Evolutionary conservation across 495 filamentous ascomycete genomes (phyloP), one percentile per base, ranked within the genome.

Genomic region (Aspergillus conjunctus): DNA sequence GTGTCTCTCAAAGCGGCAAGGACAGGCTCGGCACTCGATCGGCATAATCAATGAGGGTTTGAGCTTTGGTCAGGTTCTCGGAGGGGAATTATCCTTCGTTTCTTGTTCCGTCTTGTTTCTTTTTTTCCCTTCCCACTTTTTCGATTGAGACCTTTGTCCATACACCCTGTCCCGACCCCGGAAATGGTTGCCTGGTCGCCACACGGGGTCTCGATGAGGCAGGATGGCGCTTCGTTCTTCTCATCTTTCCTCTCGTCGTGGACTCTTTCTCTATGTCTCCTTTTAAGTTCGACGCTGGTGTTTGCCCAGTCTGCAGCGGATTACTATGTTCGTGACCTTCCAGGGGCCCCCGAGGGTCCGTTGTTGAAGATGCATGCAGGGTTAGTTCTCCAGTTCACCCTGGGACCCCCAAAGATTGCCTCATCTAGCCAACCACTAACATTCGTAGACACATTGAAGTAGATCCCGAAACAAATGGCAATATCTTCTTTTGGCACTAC

Each of bases 401-500:
- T n/a, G n/a, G n/a, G n/a, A n/a, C 41, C 43, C 54, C 52, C 44
- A 17, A 21, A 48, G 18, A 6, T 21, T 4, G 18, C 44, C 45
- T 41, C 34, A 51, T 54, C 30, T 43, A 1, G 5, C 15, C 21
- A 46, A 20, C 51, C 11, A 9, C 33, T 20, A 17, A 44, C 12
- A 26, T 11, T 55, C n/a, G 18, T 18, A 96, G 93, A 18, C 95
- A 97, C 69, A 88, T 98, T 73, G 92, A 96, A 73, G 85, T 98
- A 67, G 88, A 89, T 58, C 80, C 87, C 8, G 84, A 89, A 58
- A 82, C 85, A 66, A 91, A 97, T 73, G 93, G 93, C 55, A 93
- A 98, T 73, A 77, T 98, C 2, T 98, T 97, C 81, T 98, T 98
- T 78, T 98, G 94, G 94, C 91, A 96, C 68, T 97, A 87, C 68